Evolutionary conservation across 2,329 filamentous ascomycete genomes (phyloP), one percentile per base, ranked within the genome.

Genomic region (Stylonectria norvegica): DNA sequence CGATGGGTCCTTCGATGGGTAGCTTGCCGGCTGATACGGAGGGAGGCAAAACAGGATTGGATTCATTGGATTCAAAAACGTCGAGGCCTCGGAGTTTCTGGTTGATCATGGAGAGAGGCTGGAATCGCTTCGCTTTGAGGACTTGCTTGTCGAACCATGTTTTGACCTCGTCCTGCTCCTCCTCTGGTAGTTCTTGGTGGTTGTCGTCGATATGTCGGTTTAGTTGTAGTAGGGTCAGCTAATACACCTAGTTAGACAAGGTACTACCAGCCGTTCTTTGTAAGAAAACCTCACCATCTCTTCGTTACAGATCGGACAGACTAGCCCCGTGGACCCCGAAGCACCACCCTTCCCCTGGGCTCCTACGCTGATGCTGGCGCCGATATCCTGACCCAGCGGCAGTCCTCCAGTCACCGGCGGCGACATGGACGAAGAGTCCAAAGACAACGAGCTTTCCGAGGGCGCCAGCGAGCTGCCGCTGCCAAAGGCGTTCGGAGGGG

Each of bases 301-400:
- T 68, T 97, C 94, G 55, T 83, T 89, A 67, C 93, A 98, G 61
- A 98, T 98, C n/a, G 93, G 93, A 64, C 93, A 98, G 40, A 91
- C 81, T 43, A 98, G 80, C 63, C 78, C 78, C 50, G 79, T 79
- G 37, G 79, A 43, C 45, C 61, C 54, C 7, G 57, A 48, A 10
- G 75, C 34, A 69, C 73, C 48, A 75, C 74, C 45, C 71, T 75
- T 72, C 37, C 75, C 72, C 14, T 74, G 70, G 8, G 68, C 66
- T 16, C 68, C 73, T 15, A 93, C 68, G 39, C 85, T 89, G 55
- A 96, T 84, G 58, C 86, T 85, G 40, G 89, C 87, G 25, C 80
- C 79, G 38, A 96, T 77, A 59, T 95, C 89, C 60, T 91, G 88
- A 10, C 77, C 70, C 43, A 85, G 77, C 32, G 84, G 83, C 34